Evolutionary conservation across 2,329 filamentous ascomycete species (phyloP).

Genomic region (Mycocentrospora acerina): DNA sequence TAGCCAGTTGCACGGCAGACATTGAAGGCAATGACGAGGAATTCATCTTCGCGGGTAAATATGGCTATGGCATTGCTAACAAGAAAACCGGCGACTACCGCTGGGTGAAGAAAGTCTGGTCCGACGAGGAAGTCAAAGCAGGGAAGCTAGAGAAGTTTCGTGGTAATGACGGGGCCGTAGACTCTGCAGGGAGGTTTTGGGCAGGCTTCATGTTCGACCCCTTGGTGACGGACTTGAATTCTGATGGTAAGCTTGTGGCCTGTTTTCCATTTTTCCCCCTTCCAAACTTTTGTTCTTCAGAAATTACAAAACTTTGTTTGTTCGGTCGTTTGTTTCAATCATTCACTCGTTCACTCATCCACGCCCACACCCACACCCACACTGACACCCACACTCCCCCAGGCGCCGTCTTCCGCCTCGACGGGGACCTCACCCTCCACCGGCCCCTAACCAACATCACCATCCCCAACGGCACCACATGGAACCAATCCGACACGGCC

Average conservation of each 20-base stretch:
- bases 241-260: conserved; percentile 40
- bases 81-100: conserved; percentile 57
- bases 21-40: conserved; percentile 68
- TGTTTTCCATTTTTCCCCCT: too few relatives aligned
- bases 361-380: not conserved
- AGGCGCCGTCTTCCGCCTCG: conserved; percentile 75
- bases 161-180: conserved; percentile 79
- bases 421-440: conserved; percentile 60
- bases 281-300: too few relatives aligned
- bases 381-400: conserved; percentile 10
- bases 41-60: conserved; percentile 78
- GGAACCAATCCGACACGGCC: conserved; percentile 70
- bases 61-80: conserved; percentile 77
- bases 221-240: conserved; percentile 55
- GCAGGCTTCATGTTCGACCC: conserved; percentile 85
- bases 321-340: too few relatives aligned
- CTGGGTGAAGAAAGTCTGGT: conserved; percentile 61
- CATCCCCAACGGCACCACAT: conserved; percentile 84
- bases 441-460: conserved; percentile 64
- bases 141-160: conserved; percentile 57
- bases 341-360: too few relatives aligned
- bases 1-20: conserved; percentile 64
- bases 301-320: too few relatives aligned
- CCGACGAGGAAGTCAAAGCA: conserved; percentile 47
- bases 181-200: conserved; percentile 81